These are phyloP conservation scores for Volvariella volvacea DNA, from an alignment of 1,284 basidiomycete species.

Conservation along the genomic window DNA sequence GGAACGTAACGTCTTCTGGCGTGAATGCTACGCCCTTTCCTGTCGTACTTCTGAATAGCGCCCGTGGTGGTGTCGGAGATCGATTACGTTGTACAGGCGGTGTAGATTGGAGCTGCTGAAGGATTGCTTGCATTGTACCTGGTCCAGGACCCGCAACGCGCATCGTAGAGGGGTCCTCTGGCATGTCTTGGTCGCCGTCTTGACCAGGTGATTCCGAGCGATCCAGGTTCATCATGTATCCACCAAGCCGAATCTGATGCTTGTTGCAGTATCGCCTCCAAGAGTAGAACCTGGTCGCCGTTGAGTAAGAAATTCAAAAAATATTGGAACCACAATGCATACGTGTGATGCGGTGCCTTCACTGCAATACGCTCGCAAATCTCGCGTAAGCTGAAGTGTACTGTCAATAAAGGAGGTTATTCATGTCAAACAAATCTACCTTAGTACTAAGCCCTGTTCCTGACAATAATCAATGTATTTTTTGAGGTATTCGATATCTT, in stretches of 20 bases:
- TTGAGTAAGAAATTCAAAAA: constrained; percentile 5
- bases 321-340: constrained; percentile 12
- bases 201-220: constrained; percentile 35
- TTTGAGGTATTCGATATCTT: constrained; percentile 73
- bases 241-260: constrained; percentile 76
- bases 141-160: constrained; percentile 5
- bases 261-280: constrained; percentile 86
- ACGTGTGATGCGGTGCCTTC: constrained; percentile 83
- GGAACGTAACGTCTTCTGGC: constrained; percentile 66
- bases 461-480: constrained; percentile 83
- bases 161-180: constrained; percentile 24
- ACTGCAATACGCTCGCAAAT: constrained; percentile 79
- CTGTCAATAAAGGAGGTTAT: constrained; percentile 17
- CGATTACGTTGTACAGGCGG: constrained; percentile 34
- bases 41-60: constrained; percentile 73
- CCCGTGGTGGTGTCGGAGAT: constrained; percentile 71
- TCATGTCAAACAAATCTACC: constrained; percentile 29
- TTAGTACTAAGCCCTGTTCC: constrained; percentile 72
- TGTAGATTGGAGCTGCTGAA: constrained; percentile 13
- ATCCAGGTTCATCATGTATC: constrained; percentile 67
- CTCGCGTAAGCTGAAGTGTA: constrained; percentile 47
- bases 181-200: constrained; percentile 31
- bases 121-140: constrained; percentile 7
- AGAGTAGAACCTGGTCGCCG: constrained; percentile 65
- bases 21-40: constrained; percentile 84